Evolutionary conservation across 257 asterid species (phyloP), one percentile per base, ranked within the genome.

Genomic region (Nicotiana tabacum): DNA sequence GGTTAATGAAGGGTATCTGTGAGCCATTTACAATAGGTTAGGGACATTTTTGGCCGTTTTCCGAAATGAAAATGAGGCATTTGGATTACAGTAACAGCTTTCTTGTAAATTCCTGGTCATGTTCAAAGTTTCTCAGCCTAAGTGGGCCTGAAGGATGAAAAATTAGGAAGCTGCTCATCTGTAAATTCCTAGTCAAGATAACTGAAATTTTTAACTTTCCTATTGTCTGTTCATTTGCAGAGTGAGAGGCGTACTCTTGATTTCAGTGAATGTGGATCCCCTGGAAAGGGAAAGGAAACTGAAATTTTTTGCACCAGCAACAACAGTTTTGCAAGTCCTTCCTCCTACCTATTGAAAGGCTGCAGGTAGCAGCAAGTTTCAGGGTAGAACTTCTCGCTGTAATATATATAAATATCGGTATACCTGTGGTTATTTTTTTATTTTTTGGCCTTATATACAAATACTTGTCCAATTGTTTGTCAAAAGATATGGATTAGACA

Each of bases 261-360:
- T 85, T 95, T 95, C 83, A 92, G 96, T 58, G 97, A 95, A 86
- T 93, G 97, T 77, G 98, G 90, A 82, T 91, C 96, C 64, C 97
- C 98, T 32, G 90, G 80, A 13, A 89, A 92, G 88, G 87, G 66
- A 78, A 69, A 77, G 24, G 92, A 92, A 81, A 83, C 78, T 77
- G 87, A 88, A 68, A 92, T 83, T 39, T 27, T 77, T 46, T 77
- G 88, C 18, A 72, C 90, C 83, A 87, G 88, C 85, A 82, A 70
- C 86, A 82, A 76, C 77, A 74, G 85, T 80, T 83, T 76, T 85
- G 80, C 92, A 56, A 92, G 92, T 86, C 92, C 97, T 76, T 90
- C 96, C 46, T 92, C 96, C 84, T 92, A 93, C 87, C 89, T 94
- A 82, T 83, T 92, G 89, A 94, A 92, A 88, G 84, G 87, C 84